Base-by-base conservation (phyloP, 495 filamentous ascomycete species). In the Astrothelium macrocarpum region DNA sequence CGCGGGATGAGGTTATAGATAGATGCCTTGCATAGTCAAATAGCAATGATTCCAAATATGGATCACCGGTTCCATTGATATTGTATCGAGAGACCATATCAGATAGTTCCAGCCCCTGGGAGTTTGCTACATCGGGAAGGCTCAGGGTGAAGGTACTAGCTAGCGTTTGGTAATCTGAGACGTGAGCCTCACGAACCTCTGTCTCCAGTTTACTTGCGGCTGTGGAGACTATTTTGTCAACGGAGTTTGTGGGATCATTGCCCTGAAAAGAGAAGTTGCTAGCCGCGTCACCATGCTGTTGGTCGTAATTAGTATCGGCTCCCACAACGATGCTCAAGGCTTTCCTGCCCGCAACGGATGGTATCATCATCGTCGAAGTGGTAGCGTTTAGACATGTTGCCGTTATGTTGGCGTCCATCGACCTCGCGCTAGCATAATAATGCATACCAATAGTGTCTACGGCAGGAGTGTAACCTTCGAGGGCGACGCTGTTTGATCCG, bases 251-350 rank as follows among this genome's bases (percentile, higher is more conserved):
- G 20, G 80, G 80, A 61, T 81, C 78, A 20, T 65, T 62, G 0
- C 79, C 78, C 59, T 71, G 67, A 69, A 83, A 82, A 2, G 79
- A 80, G 65, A 73, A 82, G 1, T 69, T 67, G 36, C 64, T 62
- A n/a, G 69, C 67, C 1, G 72, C 67, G 63, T 77, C 78, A 1
- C 81, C 81, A 16, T 75, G 74, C 1, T 64, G 73, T 45, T 72
- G 59, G 42, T 81, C 76, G 45, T 79, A 83, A 65, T 82, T 73
- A 0, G 80, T 81, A 12, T 72, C 75, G 9, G 76, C 76, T 25
- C 70, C 74, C 11, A 82, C 59, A 3, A 82, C 64, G 29, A 82
- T 62, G 34, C 65, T 73, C 20, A 71, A 59, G 20, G 28, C 18
- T 23, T 39, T 42, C 31, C n/a, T 53, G 9, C 29, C 60, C 2